Percentiles rank a stretch among this genome's conserved stretches.
phyloP scores from a whole-genome alignment of 2,329 filamentous ascomycete genomes.

The Colletotrichum phormii region DNA sequence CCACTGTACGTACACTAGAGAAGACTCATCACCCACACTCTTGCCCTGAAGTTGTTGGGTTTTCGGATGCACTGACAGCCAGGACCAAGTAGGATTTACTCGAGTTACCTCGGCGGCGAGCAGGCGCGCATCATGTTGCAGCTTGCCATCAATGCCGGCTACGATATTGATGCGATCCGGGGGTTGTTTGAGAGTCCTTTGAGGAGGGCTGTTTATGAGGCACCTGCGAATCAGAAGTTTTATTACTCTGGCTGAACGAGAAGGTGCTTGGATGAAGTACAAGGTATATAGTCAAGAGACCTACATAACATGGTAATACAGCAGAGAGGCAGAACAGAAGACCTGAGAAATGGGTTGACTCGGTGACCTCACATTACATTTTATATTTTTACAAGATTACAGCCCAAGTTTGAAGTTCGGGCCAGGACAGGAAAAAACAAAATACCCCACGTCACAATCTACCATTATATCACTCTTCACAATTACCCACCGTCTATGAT shows the following conservation, averaged over 20 bases:
- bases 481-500: neutral
- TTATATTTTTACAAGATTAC: too few species aligned
- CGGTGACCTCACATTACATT: too few species aligned
- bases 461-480: neutral
- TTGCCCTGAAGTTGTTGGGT: too few species aligned
- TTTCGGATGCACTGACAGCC: neutral
- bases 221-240: neutral
- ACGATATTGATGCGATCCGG: slow-evolving; percentile 43
- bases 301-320: neutral
- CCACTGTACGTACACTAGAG: slow-evolving; percentile 29
- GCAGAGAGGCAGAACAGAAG: neutral
- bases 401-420: too few species aligned
- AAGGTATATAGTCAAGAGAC: neutral
- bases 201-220: slow-evolving; percentile 18
- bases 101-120: slow-evolving; percentile 44
- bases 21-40: neutral
- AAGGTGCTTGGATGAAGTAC: too few species aligned
- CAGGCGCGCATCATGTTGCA: slow-evolving; percentile 47
- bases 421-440: too few species aligned
- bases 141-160: slow-evolving; percentile 44
- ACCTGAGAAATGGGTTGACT: neutral
- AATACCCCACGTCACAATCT: too few species aligned
- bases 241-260: slow-evolving; percentile 6
- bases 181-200: slow-evolving; percentile 46
- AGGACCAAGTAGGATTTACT: slow-evolving; percentile 39